phyloP scores from a whole-genome alignment of 1,284 basidiomycete species.

The Mycosarcoma maydis region DNA sequence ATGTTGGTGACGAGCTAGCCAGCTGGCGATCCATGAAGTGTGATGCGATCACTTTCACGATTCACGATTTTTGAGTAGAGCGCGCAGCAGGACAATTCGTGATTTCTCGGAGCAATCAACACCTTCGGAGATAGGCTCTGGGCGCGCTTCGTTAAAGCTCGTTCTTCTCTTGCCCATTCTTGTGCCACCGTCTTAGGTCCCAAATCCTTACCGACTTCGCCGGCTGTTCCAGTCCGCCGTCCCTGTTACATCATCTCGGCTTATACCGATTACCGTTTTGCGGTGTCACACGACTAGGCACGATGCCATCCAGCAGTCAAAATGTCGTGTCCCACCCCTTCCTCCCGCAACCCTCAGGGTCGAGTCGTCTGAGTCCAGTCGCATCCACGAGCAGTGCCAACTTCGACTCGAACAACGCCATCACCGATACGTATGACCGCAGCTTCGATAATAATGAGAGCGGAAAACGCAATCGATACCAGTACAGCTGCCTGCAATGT shows the following conservation, averaged over 20 bases:
- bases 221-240: constrained; percentile 1
- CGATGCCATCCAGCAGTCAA: constrained; percentile 3
- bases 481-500: constrained; percentile 45
- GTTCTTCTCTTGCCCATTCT: constrained; percentile 5
- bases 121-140: constrained; percentile 33
- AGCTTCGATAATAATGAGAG: constrained; percentile 19
- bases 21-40: too few species aligned
- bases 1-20: too few species aligned
- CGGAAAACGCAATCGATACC: constrained; percentile 42
- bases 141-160: constrained; percentile 10
- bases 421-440: background rate
- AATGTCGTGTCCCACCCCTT: background rate
- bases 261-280: constrained; percentile 1
- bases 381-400: constrained; percentile 3
- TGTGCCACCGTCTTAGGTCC: constrained; percentile 1
- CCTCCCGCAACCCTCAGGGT: constrained; percentile 1
- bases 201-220: background rate
- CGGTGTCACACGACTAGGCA: background rate
- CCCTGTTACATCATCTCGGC: background rate
- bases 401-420: background rate
- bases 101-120: background rate
- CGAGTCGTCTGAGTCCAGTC: background rate
- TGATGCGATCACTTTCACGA: too few species aligned
- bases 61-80: too few species aligned
- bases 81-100: too few species aligned